Percentiles rank a stretch among this genome's conserved stretches.
These are phyloP conservation scores for Thinopyrum obtusiflorum DNA, from an alignment of 202 grass and related monocot genomes.

Conservation along the genomic window DNA sequence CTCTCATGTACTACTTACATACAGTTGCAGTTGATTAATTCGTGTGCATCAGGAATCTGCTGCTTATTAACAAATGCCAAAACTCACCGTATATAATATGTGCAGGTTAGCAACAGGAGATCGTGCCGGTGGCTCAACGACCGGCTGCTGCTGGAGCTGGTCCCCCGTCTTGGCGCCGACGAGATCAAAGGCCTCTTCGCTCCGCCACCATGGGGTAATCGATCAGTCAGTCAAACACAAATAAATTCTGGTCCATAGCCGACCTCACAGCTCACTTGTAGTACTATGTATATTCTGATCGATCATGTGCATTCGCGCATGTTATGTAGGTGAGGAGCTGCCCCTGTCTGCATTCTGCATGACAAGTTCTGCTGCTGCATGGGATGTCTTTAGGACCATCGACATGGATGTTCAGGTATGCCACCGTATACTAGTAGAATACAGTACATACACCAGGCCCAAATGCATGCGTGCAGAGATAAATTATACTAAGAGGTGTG, in stretches of 20 bases:
- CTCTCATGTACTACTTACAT: neutral
- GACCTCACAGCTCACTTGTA: neutral
- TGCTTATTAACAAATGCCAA: neutral
- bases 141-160: constrained; percentile 4
- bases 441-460: neutral
- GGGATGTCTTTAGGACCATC: constrained; percentile 17
- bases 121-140: neutral
- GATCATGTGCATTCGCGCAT: neutral
- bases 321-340: neutral
- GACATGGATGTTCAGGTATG: constrained; percentile 10
- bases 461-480: neutral
- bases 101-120: neutral
- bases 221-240: neutral
- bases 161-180: neutral
- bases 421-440: neutral
- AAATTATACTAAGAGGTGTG: neutral
- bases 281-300: neutral
- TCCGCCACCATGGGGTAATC: constrained; percentile 1
- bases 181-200: constrained; percentile 8
- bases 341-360: constrained; percentile 6
- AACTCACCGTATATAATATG: neutral
- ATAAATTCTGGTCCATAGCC: neutral
- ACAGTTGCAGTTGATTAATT: neutral
- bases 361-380: neutral
- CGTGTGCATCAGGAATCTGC: neutral